Percentiles rank a stretch among this genome's conserved stretches.
Conservation (phyloP, 202 grass and related monocot genomes). For the Brachypodium distachyon region DNA sequence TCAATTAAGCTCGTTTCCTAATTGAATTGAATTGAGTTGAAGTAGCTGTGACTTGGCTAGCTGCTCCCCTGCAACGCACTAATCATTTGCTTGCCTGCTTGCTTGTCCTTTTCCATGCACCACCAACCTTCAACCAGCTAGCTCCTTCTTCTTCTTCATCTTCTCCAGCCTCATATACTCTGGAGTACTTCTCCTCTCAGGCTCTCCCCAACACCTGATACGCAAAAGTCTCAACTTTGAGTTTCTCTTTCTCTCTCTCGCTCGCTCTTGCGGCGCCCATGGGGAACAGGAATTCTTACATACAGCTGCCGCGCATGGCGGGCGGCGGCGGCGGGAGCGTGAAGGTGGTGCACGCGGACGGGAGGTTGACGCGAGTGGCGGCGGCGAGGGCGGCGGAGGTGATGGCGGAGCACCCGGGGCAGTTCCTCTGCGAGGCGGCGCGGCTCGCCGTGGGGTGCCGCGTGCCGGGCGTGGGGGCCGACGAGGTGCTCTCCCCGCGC, state of each 20-base stretch:
- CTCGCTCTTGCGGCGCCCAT: not conserved
- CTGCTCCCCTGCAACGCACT: constrained; percentile 9
- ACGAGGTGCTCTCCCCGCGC: constrained; percentile 54
- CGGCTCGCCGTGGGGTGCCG: constrained; percentile 59
- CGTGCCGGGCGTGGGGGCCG: constrained; percentile 44
- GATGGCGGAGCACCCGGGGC: constrained; percentile 57
- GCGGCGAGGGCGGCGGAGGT: constrained; percentile 50
- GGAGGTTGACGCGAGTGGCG: constrained; percentile 27
- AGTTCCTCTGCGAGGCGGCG: constrained; percentile 62
- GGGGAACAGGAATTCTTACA: constrained; percentile 52
- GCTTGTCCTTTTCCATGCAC: constrained; percentile 44
- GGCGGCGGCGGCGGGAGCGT: not conserved
- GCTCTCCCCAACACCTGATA: not conserved
- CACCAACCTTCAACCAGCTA: constrained; percentile 23
- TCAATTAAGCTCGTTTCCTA: not conserved
- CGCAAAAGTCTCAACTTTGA: not conserved
- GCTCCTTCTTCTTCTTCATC: not conserved
- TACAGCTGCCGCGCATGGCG: not conserved
- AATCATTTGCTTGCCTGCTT: constrained; percentile 47
- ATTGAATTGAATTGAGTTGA: not conserved
- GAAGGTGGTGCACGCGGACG: constrained; percentile 54
- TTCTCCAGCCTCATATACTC: not conserved
- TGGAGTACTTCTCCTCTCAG: not conserved
- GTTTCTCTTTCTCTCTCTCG: not conserved
- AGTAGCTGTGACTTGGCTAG: not conserved